Conservation (phyloP, 148 eudicot species). For the Vaccinium darrowii region DNA sequence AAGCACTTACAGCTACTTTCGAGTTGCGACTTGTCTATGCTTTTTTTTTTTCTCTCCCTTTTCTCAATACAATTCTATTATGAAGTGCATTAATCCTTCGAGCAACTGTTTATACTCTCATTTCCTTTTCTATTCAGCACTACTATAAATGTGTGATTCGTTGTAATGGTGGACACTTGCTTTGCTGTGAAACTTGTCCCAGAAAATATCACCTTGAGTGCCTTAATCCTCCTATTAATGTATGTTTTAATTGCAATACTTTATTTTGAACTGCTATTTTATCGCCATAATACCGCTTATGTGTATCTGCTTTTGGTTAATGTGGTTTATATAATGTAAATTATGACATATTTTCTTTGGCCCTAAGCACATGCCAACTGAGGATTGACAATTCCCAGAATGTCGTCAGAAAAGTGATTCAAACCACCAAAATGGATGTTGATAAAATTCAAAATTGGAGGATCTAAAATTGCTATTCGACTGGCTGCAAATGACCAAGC, state of each 20-base stretch:
- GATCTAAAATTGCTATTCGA: constrained; percentile 17
- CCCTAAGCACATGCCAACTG: constrained; percentile 15
- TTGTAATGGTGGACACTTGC: constrained; percentile 69
- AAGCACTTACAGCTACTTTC: no score
- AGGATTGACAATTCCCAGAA: constrained; percentile 76
- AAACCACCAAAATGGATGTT: constrained; percentile 28
- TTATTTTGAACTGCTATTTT: no score
- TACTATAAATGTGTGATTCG: constrained; percentile 73
- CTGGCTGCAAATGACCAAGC: no score
- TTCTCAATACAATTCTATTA: no score
- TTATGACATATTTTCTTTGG: no score
- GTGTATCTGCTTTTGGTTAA: neutral
- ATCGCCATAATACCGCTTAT: neutral
- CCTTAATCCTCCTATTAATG: constrained; percentile 95
- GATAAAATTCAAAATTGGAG: constrained; percentile 35
- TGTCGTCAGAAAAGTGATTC: constrained; percentile 45
- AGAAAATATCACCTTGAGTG: constrained; percentile 84
- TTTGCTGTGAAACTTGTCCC: constrained; percentile 82
- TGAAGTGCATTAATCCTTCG: neutral
- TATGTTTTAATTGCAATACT: constrained; percentile 15
- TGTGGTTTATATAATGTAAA: no score
- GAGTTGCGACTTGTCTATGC: no score
- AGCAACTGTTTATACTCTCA: constrained; percentile 17
- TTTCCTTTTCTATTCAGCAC: constrained; percentile 52
- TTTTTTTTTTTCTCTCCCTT: no score